Conservation (phyloP, 768 basidiomycete species). For the Roridomyces roridus region DNA sequence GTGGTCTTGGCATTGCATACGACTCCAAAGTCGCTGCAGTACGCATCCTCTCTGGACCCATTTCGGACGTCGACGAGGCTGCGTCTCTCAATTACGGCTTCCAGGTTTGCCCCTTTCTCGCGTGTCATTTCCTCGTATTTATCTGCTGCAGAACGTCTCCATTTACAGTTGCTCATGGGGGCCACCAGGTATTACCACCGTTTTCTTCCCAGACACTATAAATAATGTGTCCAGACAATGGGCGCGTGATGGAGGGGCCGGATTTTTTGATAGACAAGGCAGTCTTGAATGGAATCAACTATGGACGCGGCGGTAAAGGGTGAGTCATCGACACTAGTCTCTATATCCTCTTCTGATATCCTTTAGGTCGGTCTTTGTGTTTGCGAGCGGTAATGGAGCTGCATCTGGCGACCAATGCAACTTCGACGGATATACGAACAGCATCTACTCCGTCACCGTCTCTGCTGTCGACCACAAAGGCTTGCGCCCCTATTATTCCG, state of each 20-base stretch:
- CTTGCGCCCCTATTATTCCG: conserved; percentile 95
- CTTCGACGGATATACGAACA: conserved; percentile 99
- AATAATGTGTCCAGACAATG: conserved; percentile 5
- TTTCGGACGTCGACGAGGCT: conserved; percentile 95
- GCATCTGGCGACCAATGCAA: conserved; percentile 94
- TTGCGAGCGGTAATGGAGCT: conserved; percentile 97
- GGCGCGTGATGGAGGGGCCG: conserved; percentile 85
- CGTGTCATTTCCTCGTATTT: too few relatives aligned
- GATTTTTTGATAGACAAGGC: conserved; percentile 91
- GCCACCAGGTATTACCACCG: conserved; percentile 84
- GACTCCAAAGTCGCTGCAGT: conserved; percentile 91
- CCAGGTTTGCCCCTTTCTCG: conserved; percentile 40
- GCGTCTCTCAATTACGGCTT: conserved; percentile 93
- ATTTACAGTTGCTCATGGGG: conserved; percentile 99
- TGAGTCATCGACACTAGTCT: too few relatives aligned
- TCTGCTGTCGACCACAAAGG: conserved; percentile 93
- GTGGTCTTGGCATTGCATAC: conserved; percentile 95
- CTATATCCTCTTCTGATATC: too few relatives aligned
- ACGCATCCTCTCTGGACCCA: conserved; percentile 93
- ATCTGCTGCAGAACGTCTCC: conserved; percentile 61
- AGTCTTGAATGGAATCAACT: conserved; percentile 73
- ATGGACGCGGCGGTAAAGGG: too few relatives aligned
- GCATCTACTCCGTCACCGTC: conserved; percentile 94
- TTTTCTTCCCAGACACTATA: neutral
- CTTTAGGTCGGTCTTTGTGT: conserved; percentile 94